Conservation (phyloP, 371 early-diverging fungal genomes). For the Gilbertella persicaria region DNA sequence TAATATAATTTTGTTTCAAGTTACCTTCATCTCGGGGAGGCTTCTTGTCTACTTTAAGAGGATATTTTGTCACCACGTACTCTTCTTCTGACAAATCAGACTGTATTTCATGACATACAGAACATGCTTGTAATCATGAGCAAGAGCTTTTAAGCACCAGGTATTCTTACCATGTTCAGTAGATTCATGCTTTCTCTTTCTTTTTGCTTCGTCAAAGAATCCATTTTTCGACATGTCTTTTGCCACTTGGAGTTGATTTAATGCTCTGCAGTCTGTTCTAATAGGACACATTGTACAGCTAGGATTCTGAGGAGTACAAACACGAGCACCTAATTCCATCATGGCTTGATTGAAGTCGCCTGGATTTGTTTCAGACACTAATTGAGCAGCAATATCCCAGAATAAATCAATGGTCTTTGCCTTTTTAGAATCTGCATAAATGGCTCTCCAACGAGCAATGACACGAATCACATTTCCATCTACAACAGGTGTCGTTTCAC, state of each 20-base stretch:
- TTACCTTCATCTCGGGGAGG: constrained; percentile 67
- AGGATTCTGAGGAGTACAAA: constrained; percentile 80
- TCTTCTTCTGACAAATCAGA: constrained; percentile 28
- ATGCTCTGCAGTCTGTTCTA: constrained; percentile 58
- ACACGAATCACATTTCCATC: constrained; percentile 88
- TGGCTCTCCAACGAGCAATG: constrained; percentile 64
- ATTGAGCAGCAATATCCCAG: constrained; percentile 64
- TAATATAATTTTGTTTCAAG: neutral
- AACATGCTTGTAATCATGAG: constrained; percentile 25
- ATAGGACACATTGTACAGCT: constrained; percentile 71
- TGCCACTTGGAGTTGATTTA: constrained; percentile 40
- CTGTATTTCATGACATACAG: constrained; percentile 31
- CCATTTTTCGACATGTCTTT: constrained; percentile 19
- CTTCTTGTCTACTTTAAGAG: constrained; percentile 63
- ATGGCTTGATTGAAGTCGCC: constrained; percentile 85
- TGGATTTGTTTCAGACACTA: constrained; percentile 59
- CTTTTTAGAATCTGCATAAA: constrained; percentile 74
- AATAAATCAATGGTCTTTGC: constrained; percentile 57
- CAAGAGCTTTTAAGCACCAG: neutral
- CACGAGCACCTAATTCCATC: constrained; percentile 84
- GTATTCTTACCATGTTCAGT: constrained; percentile 25
- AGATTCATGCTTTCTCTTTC: constrained; percentile 21
- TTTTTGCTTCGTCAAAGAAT: constrained; percentile 26
- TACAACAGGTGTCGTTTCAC: constrained; percentile 63
- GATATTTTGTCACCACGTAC: constrained; percentile 57